These are phyloP conservation scores for Diaporthe caulivora DNA, from an alignment of 2,329 filamentous ascomycete genomes.

Conservation along the genomic window DNA sequence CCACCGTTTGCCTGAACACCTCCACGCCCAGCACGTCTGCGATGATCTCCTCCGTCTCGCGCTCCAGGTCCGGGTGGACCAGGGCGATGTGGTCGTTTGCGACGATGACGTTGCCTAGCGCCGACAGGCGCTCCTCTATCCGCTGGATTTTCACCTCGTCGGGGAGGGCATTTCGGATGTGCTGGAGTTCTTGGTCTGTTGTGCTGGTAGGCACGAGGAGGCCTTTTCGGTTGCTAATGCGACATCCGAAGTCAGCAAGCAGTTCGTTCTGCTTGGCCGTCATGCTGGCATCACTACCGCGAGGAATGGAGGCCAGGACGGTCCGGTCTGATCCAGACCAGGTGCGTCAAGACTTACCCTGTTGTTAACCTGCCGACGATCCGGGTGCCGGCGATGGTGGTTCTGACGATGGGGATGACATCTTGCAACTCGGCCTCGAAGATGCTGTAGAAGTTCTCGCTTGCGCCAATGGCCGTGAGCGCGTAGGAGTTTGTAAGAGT, in stretches of 20 bases:
- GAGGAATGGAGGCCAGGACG: background rate
- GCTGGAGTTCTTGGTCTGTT: conserved; percentile 97
- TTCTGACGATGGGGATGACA: conserved; percentile 95
- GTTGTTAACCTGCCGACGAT: conserved; percentile 97
- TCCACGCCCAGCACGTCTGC: conserved; percentile 92
- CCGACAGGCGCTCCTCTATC: conserved; percentile 96
- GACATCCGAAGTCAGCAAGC: conserved; percentile 36
- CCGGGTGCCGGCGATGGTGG: conserved; percentile 94
- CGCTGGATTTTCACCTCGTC: conserved; percentile 94
- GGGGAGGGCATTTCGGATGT: conserved; percentile 93
- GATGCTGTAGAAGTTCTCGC: conserved; percentile 99
- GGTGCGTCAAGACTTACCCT: conserved; percentile 67
- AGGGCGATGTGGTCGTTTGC: conserved; percentile 97
- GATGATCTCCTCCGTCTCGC: conserved; percentile 98
- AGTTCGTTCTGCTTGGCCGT: background rate
- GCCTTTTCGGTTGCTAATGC: conserved; percentile 87
- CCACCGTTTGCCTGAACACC: conserved; percentile 93
- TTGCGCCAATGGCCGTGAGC: conserved; percentile 92
- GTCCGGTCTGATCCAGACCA: background rate
- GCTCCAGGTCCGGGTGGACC: conserved; percentile 95
- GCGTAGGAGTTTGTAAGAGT: conserved; percentile 98
- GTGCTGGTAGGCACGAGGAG: conserved; percentile 96
- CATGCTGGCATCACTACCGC: background rate
- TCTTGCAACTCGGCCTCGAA: conserved; percentile 99
- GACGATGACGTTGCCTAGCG: conserved; percentile 96